These are phyloP conservation scores for Tagetes erecta DNA, from an alignment of 129 eudicot species.

Conservation along the genomic window DNA sequence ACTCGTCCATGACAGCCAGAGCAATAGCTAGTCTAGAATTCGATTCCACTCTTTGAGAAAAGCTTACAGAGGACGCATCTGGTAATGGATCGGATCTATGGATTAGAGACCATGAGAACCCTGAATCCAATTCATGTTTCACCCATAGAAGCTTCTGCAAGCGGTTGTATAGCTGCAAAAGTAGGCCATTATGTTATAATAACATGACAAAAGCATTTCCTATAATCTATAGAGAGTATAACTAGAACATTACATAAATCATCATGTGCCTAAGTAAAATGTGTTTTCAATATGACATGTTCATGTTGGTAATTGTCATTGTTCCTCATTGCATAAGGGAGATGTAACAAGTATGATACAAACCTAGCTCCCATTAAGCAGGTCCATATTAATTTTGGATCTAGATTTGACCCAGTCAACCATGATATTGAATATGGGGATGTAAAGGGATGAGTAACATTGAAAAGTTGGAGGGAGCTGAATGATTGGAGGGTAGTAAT, in stretches of 20 bases:
- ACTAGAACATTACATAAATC: not conserved
- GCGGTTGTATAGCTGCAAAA: conserved; percentile 57
- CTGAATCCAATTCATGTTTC: conserved; percentile 78
- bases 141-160: conserved; percentile 80
- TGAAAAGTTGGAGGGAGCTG: too few relatives aligned
- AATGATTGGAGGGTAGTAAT: too few relatives aligned
- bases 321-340: not conserved
- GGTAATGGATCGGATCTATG: conserved; percentile 56
- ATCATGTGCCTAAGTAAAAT: not conserved
- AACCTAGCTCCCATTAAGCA: too few relatives aligned
- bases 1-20: conserved; percentile 75
- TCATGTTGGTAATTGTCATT: conserved; percentile 4
- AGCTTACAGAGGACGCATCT: conserved; percentile 43
- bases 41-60: conserved; percentile 73
- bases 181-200: not conserved
- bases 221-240: not conserved
- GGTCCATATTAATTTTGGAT: too few relatives aligned
- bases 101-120: conserved; percentile 83
- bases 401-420: too few relatives aligned
- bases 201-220: not conserved
- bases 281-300: not conserved
- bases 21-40: conserved; percentile 93
- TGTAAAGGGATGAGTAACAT: too few relatives aligned
- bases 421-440: too few relatives aligned
- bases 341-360: not conserved